A percentile compares a stretch with the other conserved stretches of the same genome.
phyloP scores from a whole-genome alignment of 108 stramenopile species.

The Nitzschia sp. region DNA sequence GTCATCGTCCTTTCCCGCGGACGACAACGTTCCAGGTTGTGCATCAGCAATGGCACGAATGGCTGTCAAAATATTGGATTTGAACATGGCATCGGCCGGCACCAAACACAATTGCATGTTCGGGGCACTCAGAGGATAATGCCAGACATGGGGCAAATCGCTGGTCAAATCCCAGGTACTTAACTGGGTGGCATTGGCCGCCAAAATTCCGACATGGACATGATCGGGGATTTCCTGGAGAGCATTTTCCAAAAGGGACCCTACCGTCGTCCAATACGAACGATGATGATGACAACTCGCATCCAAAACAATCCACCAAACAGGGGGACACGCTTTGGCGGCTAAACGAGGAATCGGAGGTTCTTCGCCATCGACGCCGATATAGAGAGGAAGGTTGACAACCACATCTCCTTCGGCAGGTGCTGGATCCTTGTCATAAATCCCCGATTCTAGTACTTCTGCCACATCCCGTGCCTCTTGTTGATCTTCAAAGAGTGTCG shows the following conservation, averaged over 20 bases:
- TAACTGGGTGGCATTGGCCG: constrained; percentile 16
- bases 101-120: constrained; percentile 13
- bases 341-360: background rate
- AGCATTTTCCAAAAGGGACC: background rate
- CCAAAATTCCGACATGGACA: constrained; percentile 46
- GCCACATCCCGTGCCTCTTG: constrained; percentile 12
- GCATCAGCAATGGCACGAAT: constrained; percentile 46
- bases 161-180: constrained; percentile 36
- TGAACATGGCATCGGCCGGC: constrained; percentile 34
- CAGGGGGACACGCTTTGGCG: constrained; percentile 57
- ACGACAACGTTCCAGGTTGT: constrained; percentile 3
- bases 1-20: background rate
- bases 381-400: background rate
- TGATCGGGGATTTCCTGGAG: constrained; percentile 31
- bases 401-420: background rate
- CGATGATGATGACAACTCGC: constrained; percentile 22
- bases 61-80: constrained; percentile 38
- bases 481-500: constrained; percentile 29
- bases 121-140: constrained; percentile 10
- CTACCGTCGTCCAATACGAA: constrained; percentile 38
- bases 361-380: background rate
- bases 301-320: constrained; percentile 62
- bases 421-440: background rate
- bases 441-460: constrained; percentile 8
- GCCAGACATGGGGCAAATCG: constrained; percentile 35